Evolutionary conservation across 257 asterid genomes (phyloP), one percentile per base, ranked within the genome.

Genomic region (Solanum raphanifolium): DNA sequence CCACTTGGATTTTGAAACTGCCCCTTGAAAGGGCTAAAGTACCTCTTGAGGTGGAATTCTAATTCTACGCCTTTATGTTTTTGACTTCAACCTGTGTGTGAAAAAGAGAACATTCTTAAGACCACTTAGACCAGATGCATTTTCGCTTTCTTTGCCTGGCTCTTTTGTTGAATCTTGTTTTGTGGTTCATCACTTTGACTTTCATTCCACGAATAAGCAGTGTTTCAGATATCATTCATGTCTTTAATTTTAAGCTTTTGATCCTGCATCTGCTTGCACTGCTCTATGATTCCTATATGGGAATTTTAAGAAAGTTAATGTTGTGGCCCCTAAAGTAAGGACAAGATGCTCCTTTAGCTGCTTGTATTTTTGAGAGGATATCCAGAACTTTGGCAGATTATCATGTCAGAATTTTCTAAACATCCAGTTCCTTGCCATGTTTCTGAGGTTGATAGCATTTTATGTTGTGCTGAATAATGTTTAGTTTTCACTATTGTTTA

Each of bases 161-260:
- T 15, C 85, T 25, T 41, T 43, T 43, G n/a, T 79, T 79, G 65
- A 79, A 43, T 79, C 36, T 41, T 18, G 13, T 79, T 25, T 78
- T 10, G 3, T 43, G 85, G 39, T 79, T 43, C 66, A 43, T 79
- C 85, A 79, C 60, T 41, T 78, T 78, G 65, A 43, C 36, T 3
- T 43, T 46, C 9, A 25, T 79, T 43, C 66, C 85, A 27, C 9
- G 3, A 15, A 43, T n/a, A n/a, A 39, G 60, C 58, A 6, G 62
- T 43, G 66, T 46, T 79, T 43, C 31, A 36, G 21, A 0, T 25
- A 52, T 6, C 0, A 52, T 52, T 9, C 62, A 52, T 0, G 0
- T 52, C 9, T 16, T 52, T 52, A 52, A 52, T 16, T 75, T 41
- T 8, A 79, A 15, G 84, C 65, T 25, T 76, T 78, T 41, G 62